These are phyloP conservation scores for Aspergillus fumigatus DNA, from an alignment of 2,329 filamentous ascomycete genomes.

Conservation along the genomic window DNA sequence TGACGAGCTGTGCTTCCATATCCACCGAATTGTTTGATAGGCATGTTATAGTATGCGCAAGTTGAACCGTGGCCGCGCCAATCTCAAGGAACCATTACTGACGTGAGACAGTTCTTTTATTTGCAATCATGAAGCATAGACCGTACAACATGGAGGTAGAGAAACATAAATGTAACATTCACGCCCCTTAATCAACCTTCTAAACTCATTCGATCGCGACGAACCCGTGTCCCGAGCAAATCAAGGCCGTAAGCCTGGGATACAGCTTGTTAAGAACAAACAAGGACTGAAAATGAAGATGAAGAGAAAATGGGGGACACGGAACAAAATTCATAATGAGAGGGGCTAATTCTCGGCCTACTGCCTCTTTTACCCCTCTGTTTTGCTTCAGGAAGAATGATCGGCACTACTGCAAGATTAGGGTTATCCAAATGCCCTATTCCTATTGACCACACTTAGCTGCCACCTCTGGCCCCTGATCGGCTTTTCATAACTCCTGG, in stretches of 20 bases:
- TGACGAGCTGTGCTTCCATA: background rate
- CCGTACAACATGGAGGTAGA: slow-evolving; percentile 13
- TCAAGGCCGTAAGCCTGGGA: slow-evolving; percentile 7
- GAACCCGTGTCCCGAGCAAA: slow-evolving; percentile 10
- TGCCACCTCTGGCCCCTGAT: background rate
- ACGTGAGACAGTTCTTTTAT: background rate
- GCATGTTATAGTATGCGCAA: background rate
- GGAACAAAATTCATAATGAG: background rate
- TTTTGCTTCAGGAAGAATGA: background rate
- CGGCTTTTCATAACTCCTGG: background rate
- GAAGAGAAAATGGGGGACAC: background rate
- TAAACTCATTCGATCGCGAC: slow-evolving; percentile 16
- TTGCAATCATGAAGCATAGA: slow-evolving; percentile 9
- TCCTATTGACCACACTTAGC: background rate
- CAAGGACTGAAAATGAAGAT: slow-evolving; percentile 3
- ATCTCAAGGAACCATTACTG: background rate
- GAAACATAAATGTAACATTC: slow-evolving; percentile 14
- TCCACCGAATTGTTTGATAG: too few species aligned
- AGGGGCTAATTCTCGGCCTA: background rate
- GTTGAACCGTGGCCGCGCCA: background rate
- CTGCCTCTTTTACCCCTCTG: background rate
- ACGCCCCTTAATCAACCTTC: slow-evolving; percentile 16
- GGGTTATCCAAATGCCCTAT: background rate
- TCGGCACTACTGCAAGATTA: background rate
- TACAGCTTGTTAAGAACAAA: slow-evolving; percentile 13